Conservation (phyloP, 768 basidiomycete species). For the Cystofilobasidium capitatum region DNA sequence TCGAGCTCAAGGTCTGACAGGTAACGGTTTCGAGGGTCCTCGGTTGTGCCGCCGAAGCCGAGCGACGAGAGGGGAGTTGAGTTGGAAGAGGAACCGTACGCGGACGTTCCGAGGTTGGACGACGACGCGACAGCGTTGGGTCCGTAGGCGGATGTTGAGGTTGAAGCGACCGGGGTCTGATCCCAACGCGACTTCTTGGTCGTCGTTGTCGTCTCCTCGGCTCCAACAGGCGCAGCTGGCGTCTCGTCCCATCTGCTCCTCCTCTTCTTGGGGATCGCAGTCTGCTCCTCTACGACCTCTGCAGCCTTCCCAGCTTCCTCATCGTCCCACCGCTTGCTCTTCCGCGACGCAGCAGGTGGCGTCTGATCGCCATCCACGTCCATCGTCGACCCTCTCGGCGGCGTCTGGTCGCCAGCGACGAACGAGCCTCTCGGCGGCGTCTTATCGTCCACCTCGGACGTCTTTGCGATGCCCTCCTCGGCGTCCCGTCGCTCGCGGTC, state of each 20-base stretch:
- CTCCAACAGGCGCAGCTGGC: conserved; percentile 51
- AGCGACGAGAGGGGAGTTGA: conserved; percentile 16
- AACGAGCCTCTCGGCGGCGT: conserved; percentile 60
- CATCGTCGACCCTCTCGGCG: conserved; percentile 28
- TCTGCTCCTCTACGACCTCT: conserved; percentile 37
- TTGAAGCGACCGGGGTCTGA: conserved; percentile 72
- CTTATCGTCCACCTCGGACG: conserved; percentile 49
- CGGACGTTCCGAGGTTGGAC: conserved; percentile 30
- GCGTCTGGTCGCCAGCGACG: conserved; percentile 45
- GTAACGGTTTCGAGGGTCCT: conserved; percentile 93
- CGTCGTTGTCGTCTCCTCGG: conserved; percentile 29
- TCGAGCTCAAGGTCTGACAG: conserved; percentile 94
- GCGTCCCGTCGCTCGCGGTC: conserved; percentile 53
- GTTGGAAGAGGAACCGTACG: conserved; percentile 18
- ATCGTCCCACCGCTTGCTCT: conserved; percentile 31
- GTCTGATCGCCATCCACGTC: not conserved
- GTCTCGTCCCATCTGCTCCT: conserved; percentile 95
- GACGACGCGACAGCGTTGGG: conserved; percentile 21
- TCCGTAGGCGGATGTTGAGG: conserved; percentile 35
- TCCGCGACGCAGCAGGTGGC: conserved; percentile 38
- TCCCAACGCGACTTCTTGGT: conserved; percentile 91
- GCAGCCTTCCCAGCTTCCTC: conserved; percentile 40
- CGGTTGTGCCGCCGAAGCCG: conserved; percentile 39
- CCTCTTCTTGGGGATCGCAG: conserved; percentile 50
- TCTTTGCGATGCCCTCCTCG: conserved; percentile 59